Percentiles rank a stretch among this genome's conserved stretches.
phyloP scores from a whole-genome alignment of 352 stramenopile species.

The Pythium vanterpoolii region DNA sequence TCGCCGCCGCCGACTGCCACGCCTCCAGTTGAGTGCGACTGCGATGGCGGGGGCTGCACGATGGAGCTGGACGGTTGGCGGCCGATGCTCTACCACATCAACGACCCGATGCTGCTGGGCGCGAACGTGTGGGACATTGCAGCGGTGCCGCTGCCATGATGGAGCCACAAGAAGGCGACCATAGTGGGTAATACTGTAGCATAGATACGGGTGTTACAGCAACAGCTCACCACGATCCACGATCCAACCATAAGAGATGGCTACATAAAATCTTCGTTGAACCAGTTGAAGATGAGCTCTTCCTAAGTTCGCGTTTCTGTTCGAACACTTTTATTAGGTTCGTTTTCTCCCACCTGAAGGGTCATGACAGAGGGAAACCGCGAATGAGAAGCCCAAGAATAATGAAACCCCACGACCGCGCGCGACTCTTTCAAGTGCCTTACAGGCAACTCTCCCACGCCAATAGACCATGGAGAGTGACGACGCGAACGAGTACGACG shows the following conservation, averaged over 20 bases:
- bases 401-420: conserved; percentile 10
- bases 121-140: background rate
- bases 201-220: no score
- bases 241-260: no score
- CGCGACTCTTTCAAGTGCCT: background rate
- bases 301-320: background rate
- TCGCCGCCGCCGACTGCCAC: background rate
- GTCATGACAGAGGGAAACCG: conserved; percentile 1
- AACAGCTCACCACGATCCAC: no score
- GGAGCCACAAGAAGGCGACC: background rate
- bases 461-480: conserved; percentile 1
- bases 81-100: background rate
- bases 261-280: no score
- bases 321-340: no score
- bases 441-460: background rate
- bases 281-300: background rate
- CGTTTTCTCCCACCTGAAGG: no score
- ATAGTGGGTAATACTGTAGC: no score
- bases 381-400: background rate
- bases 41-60: background rate
- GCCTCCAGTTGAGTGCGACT: background rate
- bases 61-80: background rate
- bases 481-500: background rate
- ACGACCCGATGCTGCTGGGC: conserved; percentile 5
- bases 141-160: background rate